phyloP scores from a whole-genome alignment of 257 asterid genomes.

The Solanum gandarillasii region DNA sequence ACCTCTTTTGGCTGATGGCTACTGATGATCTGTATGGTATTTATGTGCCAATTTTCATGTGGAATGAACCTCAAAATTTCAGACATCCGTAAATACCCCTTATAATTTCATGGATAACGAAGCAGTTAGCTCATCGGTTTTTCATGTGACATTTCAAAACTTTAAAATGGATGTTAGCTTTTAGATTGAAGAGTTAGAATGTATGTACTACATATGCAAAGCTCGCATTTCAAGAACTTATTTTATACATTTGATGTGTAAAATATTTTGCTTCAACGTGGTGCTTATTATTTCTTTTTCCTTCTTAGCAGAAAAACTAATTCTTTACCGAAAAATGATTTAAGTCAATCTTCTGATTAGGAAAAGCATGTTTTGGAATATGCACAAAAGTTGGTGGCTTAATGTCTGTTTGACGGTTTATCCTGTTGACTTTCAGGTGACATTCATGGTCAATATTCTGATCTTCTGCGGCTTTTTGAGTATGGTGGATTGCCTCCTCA shows the following conservation, averaged over 20 bases:
- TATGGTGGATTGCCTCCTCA: conserved; percentile 27
- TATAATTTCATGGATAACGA: not conserved
- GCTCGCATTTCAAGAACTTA: not conserved
- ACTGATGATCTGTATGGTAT: not conserved
- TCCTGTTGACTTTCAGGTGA: conserved; percentile 13
- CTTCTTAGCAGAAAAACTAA: not conserved
- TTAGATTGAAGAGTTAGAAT: not conserved
- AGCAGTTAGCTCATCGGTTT: not conserved
- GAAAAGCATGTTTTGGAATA: not conserved
- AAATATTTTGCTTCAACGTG: not conserved
- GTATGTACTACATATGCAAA: not conserved
- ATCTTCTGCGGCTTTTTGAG: conserved; percentile 25
- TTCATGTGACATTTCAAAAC: not conserved
- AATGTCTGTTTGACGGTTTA: not conserved
- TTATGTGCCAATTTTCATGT: not conserved
- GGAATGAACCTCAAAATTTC: not conserved
- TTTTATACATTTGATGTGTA: not conserved
- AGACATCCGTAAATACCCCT: not conserved
- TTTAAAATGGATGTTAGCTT: not conserved
- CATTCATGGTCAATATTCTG: conserved; percentile 32
- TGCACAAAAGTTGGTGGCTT: not conserved
- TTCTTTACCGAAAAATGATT: not conserved
- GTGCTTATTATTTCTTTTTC: not conserved
- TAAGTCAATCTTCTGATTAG: not conserved
- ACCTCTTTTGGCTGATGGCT: not conserved